Evolutionary conservation across 306 rosid genomes (phyloP).

Genomic region (Mucuna pruriens): DNA sequence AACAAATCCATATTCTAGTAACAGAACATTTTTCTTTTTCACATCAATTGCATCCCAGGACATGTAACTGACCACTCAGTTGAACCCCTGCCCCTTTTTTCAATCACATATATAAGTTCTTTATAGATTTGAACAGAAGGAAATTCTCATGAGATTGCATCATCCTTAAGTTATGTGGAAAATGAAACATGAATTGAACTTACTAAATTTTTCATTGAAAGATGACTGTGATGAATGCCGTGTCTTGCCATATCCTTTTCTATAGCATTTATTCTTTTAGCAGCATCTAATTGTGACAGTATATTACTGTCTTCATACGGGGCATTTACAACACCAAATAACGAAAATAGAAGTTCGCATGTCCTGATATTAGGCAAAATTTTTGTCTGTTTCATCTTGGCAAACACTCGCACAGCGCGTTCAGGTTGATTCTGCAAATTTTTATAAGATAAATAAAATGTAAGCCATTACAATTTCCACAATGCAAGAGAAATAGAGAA

Average conservation of each 20-base stretch:
- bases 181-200: conserved; percentile 35
- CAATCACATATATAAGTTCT: conserved; percentile 21
- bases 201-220: conserved; percentile 74
- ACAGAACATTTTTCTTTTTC: neutral
- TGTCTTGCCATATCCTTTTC: conserved; percentile 73
- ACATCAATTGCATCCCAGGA: conserved; percentile 3
- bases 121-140: conserved; percentile 1
- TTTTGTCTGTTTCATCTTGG: conserved; percentile 71
- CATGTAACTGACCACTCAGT: neutral
- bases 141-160: conserved; percentile 24
- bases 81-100: neutral
- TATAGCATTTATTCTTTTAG: conserved; percentile 71
- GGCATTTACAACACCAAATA: conserved; percentile 80
- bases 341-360: conserved; percentile 70
- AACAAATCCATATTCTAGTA: conserved; percentile 6
- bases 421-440: conserved; percentile 81
- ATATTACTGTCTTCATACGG: conserved; percentile 72
- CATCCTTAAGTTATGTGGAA: conserved; percentile 37
- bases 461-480: conserved; percentile 18
- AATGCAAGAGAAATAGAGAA: conserved; percentile 8
- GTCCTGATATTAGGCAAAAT: conserved; percentile 72
- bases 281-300: conserved; percentile 65
- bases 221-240: conserved; percentile 70
- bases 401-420: conserved; percentile 68
- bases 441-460: conserved; percentile 29